These are phyloP conservation scores for Tinospora cordifolia DNA, from an alignment of 164 flowering plant species.

Conservation along the genomic window DNA sequence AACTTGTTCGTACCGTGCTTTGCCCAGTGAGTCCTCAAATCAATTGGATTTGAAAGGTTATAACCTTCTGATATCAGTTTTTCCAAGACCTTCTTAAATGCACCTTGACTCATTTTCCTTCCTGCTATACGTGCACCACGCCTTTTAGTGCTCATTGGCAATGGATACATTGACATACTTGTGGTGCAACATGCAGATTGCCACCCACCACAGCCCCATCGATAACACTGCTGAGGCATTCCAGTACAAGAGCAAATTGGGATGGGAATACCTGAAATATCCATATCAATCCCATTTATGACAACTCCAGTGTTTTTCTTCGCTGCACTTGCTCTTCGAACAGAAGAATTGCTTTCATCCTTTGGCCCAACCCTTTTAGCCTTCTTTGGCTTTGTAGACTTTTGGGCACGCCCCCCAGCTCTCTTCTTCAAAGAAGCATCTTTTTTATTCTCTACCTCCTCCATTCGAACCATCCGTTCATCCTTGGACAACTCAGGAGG, in stretches of 20 bases:
- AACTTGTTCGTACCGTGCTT: constrained; percentile 94
- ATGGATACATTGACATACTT: constrained; percentile 63
- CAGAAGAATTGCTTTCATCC: constrained; percentile 34
- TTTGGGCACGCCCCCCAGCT: constrained; percentile 28
- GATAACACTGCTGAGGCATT: constrained; percentile 72
- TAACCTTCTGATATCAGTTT: constrained; percentile 70
- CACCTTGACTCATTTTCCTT: constrained; percentile 90
- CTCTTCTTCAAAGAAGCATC: constrained; percentile 46
- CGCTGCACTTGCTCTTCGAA: constrained; percentile 36
- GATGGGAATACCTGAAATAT: constrained; percentile 68
- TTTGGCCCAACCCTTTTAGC: constrained; percentile 37
- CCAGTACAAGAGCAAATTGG: constrained; percentile 89
- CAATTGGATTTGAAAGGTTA: constrained; percentile 66
- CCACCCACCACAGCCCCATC: constrained; percentile 98
- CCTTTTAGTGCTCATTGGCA: constrained; percentile 84
- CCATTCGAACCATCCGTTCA: constrained; percentile 26
- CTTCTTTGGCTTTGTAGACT: constrained; percentile 51
- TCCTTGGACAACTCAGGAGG: constrained; percentile 34
- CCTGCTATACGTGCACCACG: constrained; percentile 93
- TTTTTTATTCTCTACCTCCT: constrained; percentile 34
- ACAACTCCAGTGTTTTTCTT: constrained; percentile 55
- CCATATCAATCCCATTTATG: constrained; percentile 72
- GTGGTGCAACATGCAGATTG: constrained; percentile 93
- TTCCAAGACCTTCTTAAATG: constrained; percentile 89
- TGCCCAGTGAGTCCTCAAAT: constrained; percentile 84